A percentile compares a stretch with the other conserved stretches of the same genome.
Evolutionary conservation across 805 yeast genomes (phyloP).

Genomic region (Monosporozyma servazzii): DNA sequence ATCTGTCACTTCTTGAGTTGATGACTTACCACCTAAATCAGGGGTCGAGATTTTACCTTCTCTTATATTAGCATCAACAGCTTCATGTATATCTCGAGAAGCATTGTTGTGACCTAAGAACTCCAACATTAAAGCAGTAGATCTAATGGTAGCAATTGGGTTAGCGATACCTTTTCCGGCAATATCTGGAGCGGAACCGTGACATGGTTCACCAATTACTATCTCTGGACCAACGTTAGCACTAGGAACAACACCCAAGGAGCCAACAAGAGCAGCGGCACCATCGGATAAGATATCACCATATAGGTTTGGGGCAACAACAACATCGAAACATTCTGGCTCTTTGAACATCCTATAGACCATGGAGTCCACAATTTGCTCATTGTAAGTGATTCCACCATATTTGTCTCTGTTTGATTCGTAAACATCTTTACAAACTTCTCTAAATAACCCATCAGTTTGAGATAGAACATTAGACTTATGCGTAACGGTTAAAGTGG

Average conservation of each 20-base stretch:
- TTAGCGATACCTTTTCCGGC: constrained; percentile 91
- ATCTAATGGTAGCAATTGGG: constrained; percentile 97
- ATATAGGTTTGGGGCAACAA: constrained; percentile 96
- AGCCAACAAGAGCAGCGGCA: constrained; percentile 96
- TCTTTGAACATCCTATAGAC: constrained; percentile 98
- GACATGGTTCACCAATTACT: constrained; percentile 98
- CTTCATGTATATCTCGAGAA: constrained; percentile 85
- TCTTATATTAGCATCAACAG: constrained; percentile 86
- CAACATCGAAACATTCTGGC: constrained; percentile 94
- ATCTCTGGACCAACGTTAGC: constrained; percentile 95
- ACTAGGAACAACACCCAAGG: constrained; percentile 95
- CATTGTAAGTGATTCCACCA: constrained; percentile 60
- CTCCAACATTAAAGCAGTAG: constrained; percentile 94
- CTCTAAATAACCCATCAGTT: constrained; percentile 94
- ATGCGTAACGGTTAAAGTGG: constrained; percentile 79
- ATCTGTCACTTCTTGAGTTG: constrained; percentile 79
- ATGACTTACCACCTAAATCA: constrained; percentile 84
- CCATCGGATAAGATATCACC: constrained; percentile 97
- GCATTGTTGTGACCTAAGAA: constrained; percentile 86
- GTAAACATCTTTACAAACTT: constrained; percentile 44
- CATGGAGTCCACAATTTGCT: constrained; percentile 98
- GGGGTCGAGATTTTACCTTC: constrained; percentile 77
- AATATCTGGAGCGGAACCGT: constrained; percentile 98
- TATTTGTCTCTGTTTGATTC: constrained; percentile 49
- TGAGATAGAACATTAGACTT: constrained; percentile 90